Percentiles rank a stretch among this genome's conserved stretches.
Evolutionary conservation across 2,329 filamentous ascomycete species (phyloP).

Genomic region (Macroventuria anomochaeta): DNA sequence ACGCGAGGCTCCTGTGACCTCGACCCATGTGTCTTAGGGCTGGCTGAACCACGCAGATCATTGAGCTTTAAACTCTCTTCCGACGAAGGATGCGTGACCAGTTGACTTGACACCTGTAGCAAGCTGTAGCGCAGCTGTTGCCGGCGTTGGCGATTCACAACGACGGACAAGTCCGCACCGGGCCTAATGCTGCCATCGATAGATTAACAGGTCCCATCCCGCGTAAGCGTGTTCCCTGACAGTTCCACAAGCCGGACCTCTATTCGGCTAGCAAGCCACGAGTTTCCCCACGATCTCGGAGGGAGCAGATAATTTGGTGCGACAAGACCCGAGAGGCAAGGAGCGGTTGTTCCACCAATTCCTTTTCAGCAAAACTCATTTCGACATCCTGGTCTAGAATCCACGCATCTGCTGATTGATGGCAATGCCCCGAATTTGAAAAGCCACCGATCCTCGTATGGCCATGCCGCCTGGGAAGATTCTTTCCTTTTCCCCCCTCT

Average conservation of each 20-base stretch:
- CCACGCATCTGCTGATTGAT: constrained; percentile 20
- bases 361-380: constrained; percentile 27
- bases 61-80: neutral
- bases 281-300: constrained; percentile 32
- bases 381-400: constrained; percentile 29
- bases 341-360: constrained; percentile 38
- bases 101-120: constrained; percentile 13
- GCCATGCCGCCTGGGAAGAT: constrained; percentile 16
- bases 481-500: constrained; percentile 21
- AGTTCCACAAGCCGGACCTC: constrained; percentile 13
- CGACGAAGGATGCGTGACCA: constrained; percentile 3
- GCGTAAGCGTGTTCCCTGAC: constrained; percentile 18
- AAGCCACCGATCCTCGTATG: constrained; percentile 28
- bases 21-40: neutral
- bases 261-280: constrained; percentile 26
- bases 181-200: constrained; percentile 9
- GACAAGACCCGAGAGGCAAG: constrained; percentile 20
- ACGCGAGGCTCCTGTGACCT: constrained; percentile 1
- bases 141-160: constrained; percentile 4
- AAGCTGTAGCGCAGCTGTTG: constrained; percentile 13
- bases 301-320: constrained; percentile 23
- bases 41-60: constrained; percentile 7
- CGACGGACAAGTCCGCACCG: constrained; percentile 6
- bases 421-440: constrained; percentile 21
- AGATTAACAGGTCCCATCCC: constrained; percentile 10